Base-by-base conservation (phyloP, 805 yeast species). In the Wickerhamomyces queroliae region DNA sequence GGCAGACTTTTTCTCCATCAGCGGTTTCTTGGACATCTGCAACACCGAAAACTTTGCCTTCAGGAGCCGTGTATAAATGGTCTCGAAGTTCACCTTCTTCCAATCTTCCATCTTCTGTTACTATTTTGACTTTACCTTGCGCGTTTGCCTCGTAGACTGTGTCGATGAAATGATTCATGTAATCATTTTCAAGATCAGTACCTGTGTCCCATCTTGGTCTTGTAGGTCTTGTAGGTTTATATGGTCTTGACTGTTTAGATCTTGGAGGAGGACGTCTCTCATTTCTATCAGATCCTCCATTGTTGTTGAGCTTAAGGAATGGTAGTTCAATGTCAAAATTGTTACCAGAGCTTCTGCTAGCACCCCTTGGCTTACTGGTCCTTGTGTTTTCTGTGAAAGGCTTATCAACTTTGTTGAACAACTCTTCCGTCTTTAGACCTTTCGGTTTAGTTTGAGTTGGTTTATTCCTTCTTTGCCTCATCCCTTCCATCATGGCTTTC, bases 111-210 rank as follows among this genome's bases (percentile, higher is more conserved):
- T 40, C 19, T 21, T 43, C 57, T 10, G 39, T 37, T 29, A 41
- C 37, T 24, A 41, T 33, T 34, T 42, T 26, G 2, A 49, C 37
- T 13, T 41, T 34, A 17, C 52, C 50, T 7, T 36, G 23, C 3
- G 42, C 35, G 35, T 45, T 50, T 8, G 45, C 27, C 2, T 36
- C 39, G 32, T 33, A 35, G 0, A 51, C 33, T n/a, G 44, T 34
- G 27, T 45, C 49, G 31, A 54, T 37, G 33, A 44, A 43, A 5
- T 41, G 40, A 1, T 54, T 54, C 33, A 44, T 37, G 38, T 45
- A 54, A 15, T 47, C 50, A 29, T 49, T 49, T 39, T 54, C 58
- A 15, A 50, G 35, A 5, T 44, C 45, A 0, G 41, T 16, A 6
- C 49, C 35, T 1, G 20, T 25, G 4, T 40, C 41, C 45, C 51